Base-by-base conservation (phyloP, 2,329 filamentous ascomycete genomes). In the Aspergillus ruber region DNA sequence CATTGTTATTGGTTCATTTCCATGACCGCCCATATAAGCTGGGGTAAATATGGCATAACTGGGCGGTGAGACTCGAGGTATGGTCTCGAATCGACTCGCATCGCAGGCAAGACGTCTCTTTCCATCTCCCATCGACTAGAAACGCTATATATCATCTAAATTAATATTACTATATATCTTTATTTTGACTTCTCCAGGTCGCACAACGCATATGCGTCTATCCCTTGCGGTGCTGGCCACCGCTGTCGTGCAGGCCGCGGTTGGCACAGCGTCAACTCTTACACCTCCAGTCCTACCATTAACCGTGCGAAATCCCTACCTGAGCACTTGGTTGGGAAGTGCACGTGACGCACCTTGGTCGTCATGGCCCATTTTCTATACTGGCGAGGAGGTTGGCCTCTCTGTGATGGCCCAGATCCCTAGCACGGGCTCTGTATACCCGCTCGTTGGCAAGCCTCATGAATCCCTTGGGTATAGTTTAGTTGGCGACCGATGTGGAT, bases 361-460 rank as follows among this genome's bases (percentile, higher is more conserved):
- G 46, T 79, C 81, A 69, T 95, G 89, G 89, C 89, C 89, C 20
- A 91, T 91, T 66, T 90, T 90, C 66, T 90, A 84, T 76, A 87
- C 84, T 6, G 86, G 86, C 29, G 75, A 82, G 59, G 77, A 84
- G 71, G 67, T 86, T 47, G 83, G 83, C 39, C 77, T 86, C 53
- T 77, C 79, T 6, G 68, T 86, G 43, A 73, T 86, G 50, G 83
- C 81, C 35, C 77, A 79, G 20, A 70, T 85, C 10, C 80, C 82
- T 2, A 74, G 78, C 29, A 74, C 79, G n/a, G 74, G 74, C 44
- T 73, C 73, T 23, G 78, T 83, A 4, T 86, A 82, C 62, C 83
- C 83, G 27, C 66, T 86, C 48, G 70, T 86, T 42, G 83, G 83
- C 46, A 75, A 81, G 62, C 78, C 82, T 8, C 83, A 86, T 40